phyloP scores from a whole-genome alignment of 805 yeast genomes.

The Kluyveromyces nonfermentans region DNA sequence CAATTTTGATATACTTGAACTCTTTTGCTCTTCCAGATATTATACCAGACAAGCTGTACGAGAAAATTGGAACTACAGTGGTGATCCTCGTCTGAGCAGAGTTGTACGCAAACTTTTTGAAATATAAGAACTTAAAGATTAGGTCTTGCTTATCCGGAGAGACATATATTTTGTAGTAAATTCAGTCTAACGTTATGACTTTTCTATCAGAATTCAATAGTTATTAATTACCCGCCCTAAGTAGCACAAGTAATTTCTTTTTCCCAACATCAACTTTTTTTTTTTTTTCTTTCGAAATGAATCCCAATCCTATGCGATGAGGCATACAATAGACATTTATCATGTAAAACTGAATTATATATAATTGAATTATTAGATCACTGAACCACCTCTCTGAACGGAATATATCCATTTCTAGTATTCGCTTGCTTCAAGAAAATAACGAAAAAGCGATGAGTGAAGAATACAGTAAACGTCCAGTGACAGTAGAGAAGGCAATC shows the following conservation, averaged over 20 bases:
- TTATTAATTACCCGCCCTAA: not conserved
- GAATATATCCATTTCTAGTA: not conserved
- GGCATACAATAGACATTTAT: not conserved
- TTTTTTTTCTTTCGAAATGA: not conserved
- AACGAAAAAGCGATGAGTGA: not conserved
- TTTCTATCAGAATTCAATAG: not conserved
- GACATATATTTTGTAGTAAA: not conserved
- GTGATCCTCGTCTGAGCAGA: slow-evolving; percentile 17
- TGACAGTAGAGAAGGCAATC: slow-evolving; percentile 82
- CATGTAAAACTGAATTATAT: not conserved
- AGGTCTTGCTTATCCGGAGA: not conserved
- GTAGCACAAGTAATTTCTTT: not conserved
- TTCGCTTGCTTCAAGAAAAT: too few species aligned
- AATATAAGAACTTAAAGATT: slow-evolving; percentile 6
- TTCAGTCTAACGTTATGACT: not conserved
- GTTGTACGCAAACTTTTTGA: slow-evolving; percentile 22
- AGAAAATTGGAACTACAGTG: slow-evolving; percentile 18
- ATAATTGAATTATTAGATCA: not conserved
- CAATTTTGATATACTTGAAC: slow-evolving; percentile 31
- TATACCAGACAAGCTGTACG: slow-evolving; percentile 24
- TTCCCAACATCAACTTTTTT: not conserved
- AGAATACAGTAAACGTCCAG: slow-evolving; percentile 38
- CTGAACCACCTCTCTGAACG: not conserved
- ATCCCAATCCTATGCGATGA: not conserved
- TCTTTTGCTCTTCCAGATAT: slow-evolving; percentile 24